Percentiles rank a stretch among this genome's conserved stretches.
Conservation (phyloP, 805 yeast genomes). For the Scheffersomyces spartinae region DNA sequence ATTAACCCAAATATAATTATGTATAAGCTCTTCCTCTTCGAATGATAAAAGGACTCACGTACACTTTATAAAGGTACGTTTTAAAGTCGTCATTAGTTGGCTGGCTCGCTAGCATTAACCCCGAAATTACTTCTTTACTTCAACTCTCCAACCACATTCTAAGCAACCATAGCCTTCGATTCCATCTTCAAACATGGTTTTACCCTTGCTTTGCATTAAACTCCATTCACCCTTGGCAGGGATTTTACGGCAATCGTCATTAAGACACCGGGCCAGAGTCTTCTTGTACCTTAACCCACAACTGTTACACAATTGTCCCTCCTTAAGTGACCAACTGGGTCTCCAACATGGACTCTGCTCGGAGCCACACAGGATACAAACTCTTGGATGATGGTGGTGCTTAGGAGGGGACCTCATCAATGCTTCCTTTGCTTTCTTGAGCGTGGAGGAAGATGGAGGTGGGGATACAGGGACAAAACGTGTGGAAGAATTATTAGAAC, state of each 20-base stretch:
- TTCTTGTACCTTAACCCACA: slow-evolving; percentile 93
- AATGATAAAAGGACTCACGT: too few species aligned
- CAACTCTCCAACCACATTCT: slow-evolving; percentile 32
- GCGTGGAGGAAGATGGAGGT: background rate
- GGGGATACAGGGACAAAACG: slow-evolving; percentile 5
- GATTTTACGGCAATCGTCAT: slow-evolving; percentile 64
- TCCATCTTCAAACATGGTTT: slow-evolving; percentile 27
- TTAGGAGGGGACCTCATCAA: slow-evolving; percentile 7
- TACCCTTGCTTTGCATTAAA: slow-evolving; percentile 67
- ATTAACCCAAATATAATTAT: too few species aligned
- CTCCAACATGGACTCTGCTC: slow-evolving; percentile 97
- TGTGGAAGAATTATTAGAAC: slow-evolving; percentile 1
- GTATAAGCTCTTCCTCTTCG: too few species aligned
- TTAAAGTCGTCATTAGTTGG: too few species aligned
- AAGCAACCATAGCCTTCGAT: slow-evolving; percentile 27
- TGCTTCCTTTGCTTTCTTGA: background rate
- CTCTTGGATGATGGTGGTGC: slow-evolving; percentile 33
- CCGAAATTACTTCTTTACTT: slow-evolving; percentile 15
- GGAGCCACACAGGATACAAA: slow-evolving; percentile 83
- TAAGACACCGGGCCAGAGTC: slow-evolving; percentile 83
- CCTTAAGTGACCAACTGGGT: slow-evolving; percentile 85
- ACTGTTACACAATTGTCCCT: slow-evolving; percentile 94
- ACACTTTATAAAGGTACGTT: too few species aligned
- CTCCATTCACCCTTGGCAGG: slow-evolving; percentile 97
- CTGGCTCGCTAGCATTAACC: too few species aligned